Evolutionary conservation across 73 alveolate species (phyloP).

Genomic region (Tetrahymena borealis): DNA sequence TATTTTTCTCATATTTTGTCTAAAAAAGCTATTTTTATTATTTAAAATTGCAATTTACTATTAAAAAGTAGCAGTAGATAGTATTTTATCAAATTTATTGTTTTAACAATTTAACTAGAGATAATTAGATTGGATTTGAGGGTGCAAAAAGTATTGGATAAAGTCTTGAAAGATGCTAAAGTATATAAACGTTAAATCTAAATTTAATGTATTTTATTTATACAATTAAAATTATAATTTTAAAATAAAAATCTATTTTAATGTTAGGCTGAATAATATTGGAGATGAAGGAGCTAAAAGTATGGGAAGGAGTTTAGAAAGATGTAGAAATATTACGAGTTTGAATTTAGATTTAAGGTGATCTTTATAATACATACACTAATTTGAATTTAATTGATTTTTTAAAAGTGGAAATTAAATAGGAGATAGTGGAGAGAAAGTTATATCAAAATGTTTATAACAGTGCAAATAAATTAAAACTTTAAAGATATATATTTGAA

Average conservation of each 20-base stretch:
- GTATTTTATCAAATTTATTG: no score
- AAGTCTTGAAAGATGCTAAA: neutral
- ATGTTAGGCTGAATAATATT: neutral
- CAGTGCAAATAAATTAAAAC: neutral
- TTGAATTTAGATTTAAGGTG: neutral
- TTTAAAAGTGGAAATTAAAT: neutral
- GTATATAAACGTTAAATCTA: neutral
- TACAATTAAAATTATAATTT: neutral
- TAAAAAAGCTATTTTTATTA: no score
- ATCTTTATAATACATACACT: no score
- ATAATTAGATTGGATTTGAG: neutral
- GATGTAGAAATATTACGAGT: neutral
- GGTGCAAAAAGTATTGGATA: neutral
- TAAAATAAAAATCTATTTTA: neutral
- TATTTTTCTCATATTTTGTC: no score
- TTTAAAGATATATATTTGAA: neutral
- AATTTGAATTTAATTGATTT: no score
- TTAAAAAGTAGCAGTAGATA: no score
- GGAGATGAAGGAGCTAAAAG: neutral
- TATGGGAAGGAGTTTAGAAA: neutral
- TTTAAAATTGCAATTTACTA: no score
- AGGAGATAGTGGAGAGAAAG: neutral
- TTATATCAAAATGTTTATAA: neutral
- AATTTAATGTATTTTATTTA: neutral
- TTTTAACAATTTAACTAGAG: no score